Conservation (phyloP, 2,329 filamentous ascomycete genomes). For the Cryphonectria radicalis region DNA sequence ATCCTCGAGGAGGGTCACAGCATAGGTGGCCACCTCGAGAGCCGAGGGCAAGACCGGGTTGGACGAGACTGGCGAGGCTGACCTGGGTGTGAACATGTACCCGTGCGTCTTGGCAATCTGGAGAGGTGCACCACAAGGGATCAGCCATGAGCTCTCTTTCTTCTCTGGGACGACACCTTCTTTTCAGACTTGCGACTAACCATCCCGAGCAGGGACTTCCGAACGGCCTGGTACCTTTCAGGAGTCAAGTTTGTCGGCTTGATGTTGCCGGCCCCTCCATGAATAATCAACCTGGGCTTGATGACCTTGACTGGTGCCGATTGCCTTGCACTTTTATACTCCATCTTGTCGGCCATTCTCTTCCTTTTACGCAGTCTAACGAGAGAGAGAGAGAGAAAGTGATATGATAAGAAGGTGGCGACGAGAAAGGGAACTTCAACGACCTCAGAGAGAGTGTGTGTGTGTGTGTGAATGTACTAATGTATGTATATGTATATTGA, state of each 20-base stretch:
- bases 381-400: not conserved
- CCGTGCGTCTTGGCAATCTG: conserved; percentile 50
- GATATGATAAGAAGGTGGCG: not conserved
- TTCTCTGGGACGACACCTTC: too few species aligned
- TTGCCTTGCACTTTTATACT: conserved; percentile 40
- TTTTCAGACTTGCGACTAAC: conserved; percentile 44
- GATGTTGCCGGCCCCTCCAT: conserved; percentile 75
- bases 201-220: conserved; percentile 63
- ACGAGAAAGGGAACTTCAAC: not conserved
- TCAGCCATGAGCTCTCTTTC: conserved; percentile 2
- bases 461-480: not conserved
- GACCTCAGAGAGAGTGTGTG: not conserved
- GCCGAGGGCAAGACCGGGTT: conserved; percentile 54
- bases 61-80: conserved; percentile 3
- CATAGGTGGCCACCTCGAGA: conserved; percentile 74
- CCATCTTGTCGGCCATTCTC: conserved; percentile 40
- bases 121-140: not conserved
- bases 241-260: conserved; percentile 61
- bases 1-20: conserved; percentile 77
- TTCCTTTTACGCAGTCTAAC: not conserved
- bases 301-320: conserved; percentile 38
- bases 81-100: conserved; percentile 49
- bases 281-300: conserved; percentile 67
- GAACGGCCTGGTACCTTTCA: conserved; percentile 61
- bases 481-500: not conserved